Percentiles rank a stretch among this genome's conserved stretches.
These are phyloP conservation scores for Lyophyllum decastes DNA, from an alignment of 768 basidiomycete species.

Conservation along the genomic window DNA sequence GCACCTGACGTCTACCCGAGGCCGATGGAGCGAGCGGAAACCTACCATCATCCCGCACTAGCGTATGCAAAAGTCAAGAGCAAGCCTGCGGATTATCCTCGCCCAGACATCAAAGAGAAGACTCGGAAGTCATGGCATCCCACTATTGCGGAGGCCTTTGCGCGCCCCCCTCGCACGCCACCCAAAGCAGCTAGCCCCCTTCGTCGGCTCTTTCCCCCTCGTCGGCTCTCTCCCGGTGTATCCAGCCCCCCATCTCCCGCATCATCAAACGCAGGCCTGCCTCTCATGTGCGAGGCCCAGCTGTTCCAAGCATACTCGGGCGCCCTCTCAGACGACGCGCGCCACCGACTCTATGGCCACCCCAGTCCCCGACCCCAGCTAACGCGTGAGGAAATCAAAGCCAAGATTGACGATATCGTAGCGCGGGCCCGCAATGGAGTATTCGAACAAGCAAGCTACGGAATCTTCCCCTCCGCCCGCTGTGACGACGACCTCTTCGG, in stretches of 20 bases:
- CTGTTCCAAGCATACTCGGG: neutral
- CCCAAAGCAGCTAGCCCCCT: neutral
- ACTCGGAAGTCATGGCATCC: neutral
- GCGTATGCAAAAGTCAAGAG: neutral
- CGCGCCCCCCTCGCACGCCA: neutral
- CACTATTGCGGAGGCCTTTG: neutral
- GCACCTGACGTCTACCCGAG: neutral
- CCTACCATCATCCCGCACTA: neutral
- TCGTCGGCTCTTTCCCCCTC: neutral
- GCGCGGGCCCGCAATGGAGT: neutral
- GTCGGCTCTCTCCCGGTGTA: neutral
- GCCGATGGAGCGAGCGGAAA: neutral
- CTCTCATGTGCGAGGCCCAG: neutral
- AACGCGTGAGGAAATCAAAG: neutral
- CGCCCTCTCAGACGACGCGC: neutral
- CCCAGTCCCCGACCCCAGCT: neutral
- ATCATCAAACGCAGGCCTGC: neutral
- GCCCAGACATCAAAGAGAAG: neutral
- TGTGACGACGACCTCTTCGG: neutral
- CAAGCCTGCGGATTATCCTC: constrained; percentile 4
- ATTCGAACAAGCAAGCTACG: neutral
- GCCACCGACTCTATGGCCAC: neutral
- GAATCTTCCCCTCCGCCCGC: neutral
- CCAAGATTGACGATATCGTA: neutral
- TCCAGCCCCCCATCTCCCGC: neutral